Conservation (phyloP, 805 yeast genomes). For the Candida broadrunensis region DNA sequence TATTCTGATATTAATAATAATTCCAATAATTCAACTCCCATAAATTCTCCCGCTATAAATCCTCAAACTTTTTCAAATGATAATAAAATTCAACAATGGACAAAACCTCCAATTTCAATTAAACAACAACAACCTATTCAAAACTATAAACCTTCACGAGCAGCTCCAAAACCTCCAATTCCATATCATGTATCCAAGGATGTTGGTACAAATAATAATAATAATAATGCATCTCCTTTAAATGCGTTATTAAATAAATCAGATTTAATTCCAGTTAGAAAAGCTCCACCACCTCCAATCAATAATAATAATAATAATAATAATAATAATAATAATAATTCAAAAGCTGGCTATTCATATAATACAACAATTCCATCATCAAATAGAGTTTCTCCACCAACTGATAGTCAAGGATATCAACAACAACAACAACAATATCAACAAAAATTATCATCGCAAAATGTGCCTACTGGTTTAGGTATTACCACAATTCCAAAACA, state of each 20-base stretch:
- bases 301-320: slow-evolving; percentile 2
- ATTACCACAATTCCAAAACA: slow-evolving; percentile 25
- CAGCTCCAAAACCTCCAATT: slow-evolving; percentile 43
- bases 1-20: slow-evolving; percentile 46
- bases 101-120: slow-evolving; percentile 21
- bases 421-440: not conserved
- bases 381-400: not conserved
- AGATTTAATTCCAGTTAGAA: slow-evolving; percentile 45
- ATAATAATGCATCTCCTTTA: slow-evolving; percentile 28
- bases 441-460: not conserved
- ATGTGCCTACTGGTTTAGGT: slow-evolving; percentile 21
- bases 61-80: slow-evolving; percentile 1
- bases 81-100: slow-evolving; percentile 38
- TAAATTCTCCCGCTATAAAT: slow-evolving; percentile 18
- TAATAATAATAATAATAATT: not conserved
- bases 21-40: slow-evolving; percentile 25
- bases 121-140: slow-evolving; percentile 1
- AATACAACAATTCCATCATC: slow-evolving; percentile 2
- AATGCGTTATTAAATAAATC: slow-evolving; percentile 27
- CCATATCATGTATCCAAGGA: slow-evolving; percentile 35
- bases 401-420: not conserved
- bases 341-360: slow-evolving; percentile 1
- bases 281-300: slow-evolving; percentile 56
- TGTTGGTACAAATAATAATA: slow-evolving; percentile 5
- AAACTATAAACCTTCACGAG: slow-evolving; percentile 32